These are phyloP conservation scores for Solanum okadae DNA, from an alignment of 257 asterid genomes.

Conservation along the genomic window DNA sequence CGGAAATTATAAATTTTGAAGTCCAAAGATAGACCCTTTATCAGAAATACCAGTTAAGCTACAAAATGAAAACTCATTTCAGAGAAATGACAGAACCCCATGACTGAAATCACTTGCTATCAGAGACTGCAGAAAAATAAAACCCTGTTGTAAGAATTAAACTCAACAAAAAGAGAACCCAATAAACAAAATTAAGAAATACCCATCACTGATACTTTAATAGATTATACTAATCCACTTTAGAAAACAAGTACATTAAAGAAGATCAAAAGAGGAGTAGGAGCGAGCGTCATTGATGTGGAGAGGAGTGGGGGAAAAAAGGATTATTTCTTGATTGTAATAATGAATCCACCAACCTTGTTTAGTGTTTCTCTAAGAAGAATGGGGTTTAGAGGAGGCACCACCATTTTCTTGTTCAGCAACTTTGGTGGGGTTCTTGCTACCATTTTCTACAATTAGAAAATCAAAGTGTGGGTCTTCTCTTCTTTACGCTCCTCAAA, in stretches of 20 bases:
- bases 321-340: neutral
- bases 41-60: neutral
- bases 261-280: neutral
- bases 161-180: neutral
- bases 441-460: constrained; percentile 38
- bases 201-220: neutral
- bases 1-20: neutral
- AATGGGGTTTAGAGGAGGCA: constrained; percentile 44
- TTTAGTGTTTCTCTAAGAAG: constrained; percentile 62
- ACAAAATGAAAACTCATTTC: neutral
- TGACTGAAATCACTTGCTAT: neutral
- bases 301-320: neutral
- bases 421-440: constrained; percentile 76
- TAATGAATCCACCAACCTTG: constrained; percentile 34
- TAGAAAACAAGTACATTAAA: neutral
- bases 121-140: neutral
- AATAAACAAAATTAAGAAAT: neutral
- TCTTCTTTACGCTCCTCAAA: constrained; percentile 2
- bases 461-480: neutral
- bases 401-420: constrained; percentile 27
- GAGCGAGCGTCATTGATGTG: neutral
- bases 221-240: neutral
- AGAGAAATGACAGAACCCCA: neutral
- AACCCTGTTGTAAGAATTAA: neutral
- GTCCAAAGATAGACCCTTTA: neutral